These are phyloP conservation scores for Tephrocybe sp. DNA, from an alignment of 768 basidiomycete genomes.

Conservation along the genomic window DNA sequence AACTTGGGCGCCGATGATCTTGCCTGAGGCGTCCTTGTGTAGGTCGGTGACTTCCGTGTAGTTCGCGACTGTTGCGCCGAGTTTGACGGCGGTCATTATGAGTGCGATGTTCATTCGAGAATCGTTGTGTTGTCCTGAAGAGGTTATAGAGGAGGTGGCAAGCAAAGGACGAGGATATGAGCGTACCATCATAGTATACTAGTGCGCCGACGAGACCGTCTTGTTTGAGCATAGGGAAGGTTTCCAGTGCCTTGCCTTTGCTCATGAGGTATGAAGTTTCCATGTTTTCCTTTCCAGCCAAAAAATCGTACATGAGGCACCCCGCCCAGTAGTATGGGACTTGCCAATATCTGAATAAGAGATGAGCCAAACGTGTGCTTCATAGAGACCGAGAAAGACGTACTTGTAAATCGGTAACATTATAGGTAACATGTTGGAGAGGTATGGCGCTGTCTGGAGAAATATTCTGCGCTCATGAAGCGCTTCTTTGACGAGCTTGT, in stretches of 20 bases:
- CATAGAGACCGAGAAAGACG: slow-evolving; percentile 17
- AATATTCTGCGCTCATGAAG: slow-evolving; percentile 91
- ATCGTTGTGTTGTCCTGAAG: slow-evolving; percentile 92
- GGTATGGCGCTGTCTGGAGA: slow-evolving; percentile 92
- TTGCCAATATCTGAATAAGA: slow-evolving; percentile 79
- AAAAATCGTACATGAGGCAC: slow-evolving; percentile 92
- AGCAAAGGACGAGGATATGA: slow-evolving; percentile 24
- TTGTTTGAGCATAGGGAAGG: slow-evolving; percentile 94
- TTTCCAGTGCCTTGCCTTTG: slow-evolving; percentile 87
- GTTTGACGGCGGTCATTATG: slow-evolving; percentile 90
- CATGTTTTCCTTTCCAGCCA: slow-evolving; percentile 97
- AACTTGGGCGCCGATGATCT: slow-evolving; percentile 71
- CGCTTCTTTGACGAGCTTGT: slow-evolving; percentile 94
- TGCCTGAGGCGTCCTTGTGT: slow-evolving; percentile 62
- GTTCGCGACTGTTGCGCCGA: slow-evolving; percentile 85
- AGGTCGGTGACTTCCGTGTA: slow-evolving; percentile 83
- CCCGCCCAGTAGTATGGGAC: slow-evolving; percentile 95
- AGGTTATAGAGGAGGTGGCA: slow-evolving; percentile 27
- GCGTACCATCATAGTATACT: slow-evolving; percentile 93
- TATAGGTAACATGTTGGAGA: slow-evolving; percentile 91
- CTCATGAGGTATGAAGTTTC: slow-evolving; percentile 93
- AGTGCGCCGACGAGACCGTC: slow-evolving; percentile 92
- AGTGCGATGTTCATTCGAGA: slow-evolving; percentile 97
- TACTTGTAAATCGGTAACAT: slow-evolving; percentile 96
- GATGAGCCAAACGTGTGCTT: not conserved